A percentile compares a stretch with the other conserved stretches of the same genome.
Evolutionary conservation across 176 grass and related monocot genomes (phyloP).

Genomic region (Sorghum bicolor): DNA sequence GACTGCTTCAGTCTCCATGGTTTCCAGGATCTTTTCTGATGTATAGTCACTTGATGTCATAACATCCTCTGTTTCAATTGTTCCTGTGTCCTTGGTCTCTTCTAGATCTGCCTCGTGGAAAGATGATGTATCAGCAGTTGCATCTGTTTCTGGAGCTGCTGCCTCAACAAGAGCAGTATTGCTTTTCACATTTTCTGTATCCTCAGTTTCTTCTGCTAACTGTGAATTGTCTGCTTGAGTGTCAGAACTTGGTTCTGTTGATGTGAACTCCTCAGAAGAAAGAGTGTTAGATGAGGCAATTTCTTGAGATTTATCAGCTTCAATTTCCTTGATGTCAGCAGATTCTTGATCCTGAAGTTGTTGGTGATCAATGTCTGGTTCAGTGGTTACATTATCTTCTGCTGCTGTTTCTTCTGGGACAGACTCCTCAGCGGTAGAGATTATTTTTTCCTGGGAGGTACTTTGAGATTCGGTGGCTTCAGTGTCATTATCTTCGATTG

Average conservation of each 20-base stretch:
- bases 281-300: constrained; percentile 1
- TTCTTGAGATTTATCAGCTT: constrained; percentile 26
- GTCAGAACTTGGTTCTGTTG: constrained; percentile 17
- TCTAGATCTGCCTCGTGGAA: constrained; percentile 10
- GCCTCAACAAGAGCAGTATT: constrained; percentile 11
- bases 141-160: neutral
- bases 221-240: constrained; percentile 22
- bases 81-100: constrained; percentile 26
- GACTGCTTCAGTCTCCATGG: constrained; percentile 17
- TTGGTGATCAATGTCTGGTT: constrained; percentile 11
- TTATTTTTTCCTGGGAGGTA: neutral
- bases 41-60: neutral
- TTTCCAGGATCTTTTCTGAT: constrained; percentile 6
- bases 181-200: constrained; percentile 13
- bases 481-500: constrained; percentile 5
- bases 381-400: neutral
- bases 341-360: constrained; percentile 30
- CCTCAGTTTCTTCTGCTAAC: constrained; percentile 25
- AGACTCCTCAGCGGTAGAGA: constrained; percentile 6
- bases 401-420: constrained; percentile 25
- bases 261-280: constrained; percentile 2
- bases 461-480: neutral
- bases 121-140: neutral
- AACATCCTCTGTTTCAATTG: constrained; percentile 18
- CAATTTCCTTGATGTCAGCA: constrained; percentile 13